phyloP scores from a whole-genome alignment of 257 asterid genomes.

The Nicotiana benthamiana region DNA sequence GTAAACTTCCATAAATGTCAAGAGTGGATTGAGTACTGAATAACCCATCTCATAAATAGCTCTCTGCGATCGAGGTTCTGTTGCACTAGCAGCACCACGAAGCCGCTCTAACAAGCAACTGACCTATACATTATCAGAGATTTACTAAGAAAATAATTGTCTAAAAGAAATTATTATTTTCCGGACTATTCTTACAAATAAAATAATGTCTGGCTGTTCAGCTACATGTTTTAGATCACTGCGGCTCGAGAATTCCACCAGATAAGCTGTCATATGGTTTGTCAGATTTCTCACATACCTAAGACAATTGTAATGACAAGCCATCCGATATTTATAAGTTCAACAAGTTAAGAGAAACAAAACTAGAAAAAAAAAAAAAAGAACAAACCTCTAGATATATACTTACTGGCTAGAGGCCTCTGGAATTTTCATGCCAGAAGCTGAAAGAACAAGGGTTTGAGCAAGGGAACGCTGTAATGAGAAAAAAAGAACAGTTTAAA shows the following conservation, averaged over 20 bases:
- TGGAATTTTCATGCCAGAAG: conserved; percentile 55
- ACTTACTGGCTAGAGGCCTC: conserved; percentile 69
- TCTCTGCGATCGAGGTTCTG: conserved; percentile 85
- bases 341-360: conserved; percentile 13
- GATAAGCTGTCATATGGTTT: conserved; percentile 57
- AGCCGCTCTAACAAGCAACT: conserved; percentile 92
- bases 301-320: conserved; percentile 14
- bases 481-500: neutral
- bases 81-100: conserved; percentile 92
- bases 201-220: conserved; percentile 79
- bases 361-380: neutral
- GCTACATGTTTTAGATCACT: conserved; percentile 64
- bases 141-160: neutral
- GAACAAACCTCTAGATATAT: conserved; percentile 6
- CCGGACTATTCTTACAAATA: conserved; percentile 43
- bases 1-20: conserved; percentile 70
- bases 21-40: conserved; percentile 59
- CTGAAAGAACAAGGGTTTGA: conserved; percentile 73
- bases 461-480: conserved; percentile 84
- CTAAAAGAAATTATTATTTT: neutral
- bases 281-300: conserved; percentile 69
- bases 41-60: conserved; percentile 86
- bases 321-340: conserved; percentile 7
- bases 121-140: conserved; percentile 42
- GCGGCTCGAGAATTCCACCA: conserved; percentile 65